phyloP scores from a whole-genome alignment of 106 monocot species.

The Platanthera zijinensis region DNA sequence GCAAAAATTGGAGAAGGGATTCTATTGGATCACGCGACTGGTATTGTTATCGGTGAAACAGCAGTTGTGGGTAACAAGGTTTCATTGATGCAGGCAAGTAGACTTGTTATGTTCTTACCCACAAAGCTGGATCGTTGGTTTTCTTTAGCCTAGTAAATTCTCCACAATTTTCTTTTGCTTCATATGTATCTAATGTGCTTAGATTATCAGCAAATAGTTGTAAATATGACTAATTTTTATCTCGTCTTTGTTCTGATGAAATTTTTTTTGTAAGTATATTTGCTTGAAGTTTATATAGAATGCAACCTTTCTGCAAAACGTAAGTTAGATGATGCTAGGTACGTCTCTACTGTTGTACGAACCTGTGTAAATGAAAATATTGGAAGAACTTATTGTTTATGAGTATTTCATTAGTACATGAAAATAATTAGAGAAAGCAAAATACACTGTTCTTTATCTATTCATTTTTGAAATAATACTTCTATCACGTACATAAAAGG shows the following conservation, averaged over 20 bases:
- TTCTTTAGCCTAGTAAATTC: background rate
- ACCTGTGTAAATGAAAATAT: too few relatives aligned
- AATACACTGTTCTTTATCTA: too few relatives aligned
- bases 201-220: background rate
- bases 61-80: slow-evolving; percentile 78
- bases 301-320: too few relatives aligned
- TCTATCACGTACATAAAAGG: too few relatives aligned
- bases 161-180: background rate
- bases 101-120: background rate
- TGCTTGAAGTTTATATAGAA: background rate
- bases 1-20: slow-evolving; percentile 89
- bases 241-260: background rate
- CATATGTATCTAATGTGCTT: background rate
- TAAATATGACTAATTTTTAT: background rate
- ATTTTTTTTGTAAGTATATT: background rate
- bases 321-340: too few relatives aligned
- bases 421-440: too few relatives aligned
- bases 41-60: slow-evolving; percentile 89
- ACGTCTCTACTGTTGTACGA: too few relatives aligned
- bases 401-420: too few relatives aligned
- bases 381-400: too few relatives aligned
- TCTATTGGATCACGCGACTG: slow-evolving; percentile 88
- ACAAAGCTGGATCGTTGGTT: background rate
- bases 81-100: slow-evolving; percentile 86
- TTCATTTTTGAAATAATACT: too few relatives aligned